Base-by-base conservation (phyloP, 768 basidiomycete genomes). In the Amanita thiersii region DNA sequence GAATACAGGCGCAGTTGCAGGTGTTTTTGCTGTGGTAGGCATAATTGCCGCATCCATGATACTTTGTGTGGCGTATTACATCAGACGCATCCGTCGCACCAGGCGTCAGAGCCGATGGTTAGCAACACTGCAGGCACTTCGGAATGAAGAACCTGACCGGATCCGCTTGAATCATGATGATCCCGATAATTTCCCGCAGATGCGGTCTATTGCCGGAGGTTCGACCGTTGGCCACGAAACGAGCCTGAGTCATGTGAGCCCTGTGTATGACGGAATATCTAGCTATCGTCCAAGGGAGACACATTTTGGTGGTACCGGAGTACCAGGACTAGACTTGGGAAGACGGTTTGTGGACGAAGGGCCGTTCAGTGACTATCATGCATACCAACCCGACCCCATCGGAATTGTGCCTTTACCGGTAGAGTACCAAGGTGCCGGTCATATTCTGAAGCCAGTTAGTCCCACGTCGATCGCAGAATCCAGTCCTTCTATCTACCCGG, bases 21-120 rank as follows among this genome's bases (percentile, higher is more conserved):
- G 81, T 5, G 75, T 79, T n/a, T 88, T 89, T 56, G 67, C 82
- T 5, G 77, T 68, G 8, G 70, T 81, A 31, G 86, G 81, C 5
- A 53, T 89, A 15, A 59, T 71, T 26, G 62, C 69, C 4, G 68
- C 73, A 1, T 67, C 65, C 0, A 47, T 79, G 17, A 49, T 68
- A 5, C 56, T 70, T 6, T 70, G 69, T 6, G 47, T 70, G n/a
- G 50, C 70, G 14, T 68, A 71, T 53, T 53, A 65, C 31, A 59
- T 66, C 34, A 61, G 69, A 33, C 70, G 65, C 23, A 63, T 64
- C 6, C 70, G 61, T 36, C 64, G 66, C 30, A 58, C 55, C 29
- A 57, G 52, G 18, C 63, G 59, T 23, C 65, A 60, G 41, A 53
- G 48, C 32, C 56, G 55, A 19, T 68, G 68, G 63, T 54, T 67